Evolutionary conservation across 2,329 filamentous ascomycete genomes (phyloP), one percentile per base, ranked within the genome.

Genomic region (Stagonosporopsis tanaceti): DNA sequence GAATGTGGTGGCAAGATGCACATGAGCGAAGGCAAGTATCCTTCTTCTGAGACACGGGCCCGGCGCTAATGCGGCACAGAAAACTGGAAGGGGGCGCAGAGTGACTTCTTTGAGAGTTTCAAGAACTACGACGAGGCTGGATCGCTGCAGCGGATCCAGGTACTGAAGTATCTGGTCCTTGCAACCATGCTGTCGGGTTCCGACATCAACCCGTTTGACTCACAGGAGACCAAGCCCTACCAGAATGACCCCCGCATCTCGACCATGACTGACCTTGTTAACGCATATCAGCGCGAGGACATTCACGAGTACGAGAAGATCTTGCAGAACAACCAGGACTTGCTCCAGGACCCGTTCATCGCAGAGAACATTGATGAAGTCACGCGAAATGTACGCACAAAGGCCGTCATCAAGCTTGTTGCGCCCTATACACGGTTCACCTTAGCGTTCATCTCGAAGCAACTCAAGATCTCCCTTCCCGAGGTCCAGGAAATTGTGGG

Each of bases 1-100:
- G 95, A 99, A 80, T 99, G 95, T 75, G 95, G 95, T 70, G 95
- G 95, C 68, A 99, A 99, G 83, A 99, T 99, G 95, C 93, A 98
- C 81, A 98, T 99, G 95, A 95, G 91, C 76, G 95, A 99, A 82
- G 80, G 80, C 78, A 76, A 70, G 68, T 50, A 57, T 41, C 41
- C 40, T 27, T 17, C 27, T 48, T 46, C 57, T 41, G 44, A 63
- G 57, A 63, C 53, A 54, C 38, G 17, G 57, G 52, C 39, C 35
- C 52, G 44, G 59, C 57, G 65, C 68, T 72, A 68, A 74, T 63
- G 32, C 25, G 50, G 56, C 27, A 40, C 64, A 84, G 95, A 98
- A 80, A 98, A 98, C 76, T 99, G 95, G 95, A 92, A 95, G 76
- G 92, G 93, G 71, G 95, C 95, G 1, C 93, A 98, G 78, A 94